These are phyloP conservation scores for Suhomyces faveliae DNA, from an alignment of 805 yeast genomes.

Conservation along the genomic window DNA sequence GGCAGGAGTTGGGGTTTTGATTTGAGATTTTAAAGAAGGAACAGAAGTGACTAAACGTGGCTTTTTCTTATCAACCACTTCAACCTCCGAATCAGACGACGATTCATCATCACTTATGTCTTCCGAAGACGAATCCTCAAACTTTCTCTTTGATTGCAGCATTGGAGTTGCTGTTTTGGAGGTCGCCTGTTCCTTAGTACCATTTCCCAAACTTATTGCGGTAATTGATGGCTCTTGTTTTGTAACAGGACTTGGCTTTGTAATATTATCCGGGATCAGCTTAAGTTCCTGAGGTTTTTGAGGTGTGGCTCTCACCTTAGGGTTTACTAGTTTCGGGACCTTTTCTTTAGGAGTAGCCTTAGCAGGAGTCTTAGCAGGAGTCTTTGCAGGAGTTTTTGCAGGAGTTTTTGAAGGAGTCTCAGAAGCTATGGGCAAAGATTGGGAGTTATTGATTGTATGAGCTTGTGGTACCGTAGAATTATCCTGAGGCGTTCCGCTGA, in stretches of 20 bases:
- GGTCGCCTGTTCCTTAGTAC: slow-evolving; percentile 1
- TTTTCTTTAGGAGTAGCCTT: not conserved
- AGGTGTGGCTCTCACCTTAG: not conserved
- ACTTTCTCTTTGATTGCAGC: slow-evolving; percentile 8
- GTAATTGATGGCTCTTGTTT: not conserved
- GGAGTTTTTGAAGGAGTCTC: not conserved
- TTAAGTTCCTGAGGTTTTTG: not conserved
- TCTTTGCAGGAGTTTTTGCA: not conserved
- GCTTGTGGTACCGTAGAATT: not conserved
- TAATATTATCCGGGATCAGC: not conserved
- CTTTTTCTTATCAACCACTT: slow-evolving; percentile 14
- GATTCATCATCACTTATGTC: slow-evolving; percentile 18
- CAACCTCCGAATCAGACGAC: slow-evolving; percentile 19
- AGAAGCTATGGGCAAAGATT: not conserved
- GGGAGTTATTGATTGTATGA: not conserved
- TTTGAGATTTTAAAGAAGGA: slow-evolving; percentile 4
- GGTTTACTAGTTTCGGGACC: not conserved
- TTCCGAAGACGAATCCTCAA: slow-evolving; percentile 14
- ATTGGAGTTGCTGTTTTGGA: slow-evolving; percentile 6
- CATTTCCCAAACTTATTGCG: not conserved
- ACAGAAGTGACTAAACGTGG: slow-evolving; percentile 18
- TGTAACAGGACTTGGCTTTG: not conserved
- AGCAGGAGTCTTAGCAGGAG: not conserved
- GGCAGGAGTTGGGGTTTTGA: not conserved
- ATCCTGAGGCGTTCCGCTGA: not conserved